Conservation (phyloP, 2,329 filamentous ascomycete species). For the Diaporthe capsici region DNA sequence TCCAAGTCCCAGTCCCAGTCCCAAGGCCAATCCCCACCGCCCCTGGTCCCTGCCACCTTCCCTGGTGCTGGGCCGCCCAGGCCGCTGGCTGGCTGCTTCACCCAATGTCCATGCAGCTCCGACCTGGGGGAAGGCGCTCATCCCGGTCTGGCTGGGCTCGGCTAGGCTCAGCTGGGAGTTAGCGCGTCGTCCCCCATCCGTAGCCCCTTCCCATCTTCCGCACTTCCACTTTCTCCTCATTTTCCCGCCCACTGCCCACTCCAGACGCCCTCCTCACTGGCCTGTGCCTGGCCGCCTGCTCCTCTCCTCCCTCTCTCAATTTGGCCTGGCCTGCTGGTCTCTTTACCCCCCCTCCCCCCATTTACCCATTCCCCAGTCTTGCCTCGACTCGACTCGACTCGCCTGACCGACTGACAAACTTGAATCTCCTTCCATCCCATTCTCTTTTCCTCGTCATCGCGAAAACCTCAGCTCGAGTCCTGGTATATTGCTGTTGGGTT, state of each 20-base stretch:
- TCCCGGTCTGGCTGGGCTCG: conserved; percentile 24
- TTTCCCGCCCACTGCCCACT: conserved; percentile 37
- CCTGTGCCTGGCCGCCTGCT: conserved; percentile 11
- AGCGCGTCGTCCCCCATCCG: conserved; percentile 24
- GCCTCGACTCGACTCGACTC: conserved; percentile 32
- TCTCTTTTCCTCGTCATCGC: neutral
- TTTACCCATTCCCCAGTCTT: conserved; percentile 10
- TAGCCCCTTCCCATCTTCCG: conserved; percentile 36
- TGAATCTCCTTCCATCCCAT: conserved; percentile 16
- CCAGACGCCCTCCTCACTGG: conserved; percentile 13
- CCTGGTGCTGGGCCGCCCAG: conserved; percentile 15
- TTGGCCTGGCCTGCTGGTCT: conserved; percentile 11
- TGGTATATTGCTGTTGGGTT: conserved; percentile 13
- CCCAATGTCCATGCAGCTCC: conserved; percentile 25
- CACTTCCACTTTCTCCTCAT: conserved; percentile 40
- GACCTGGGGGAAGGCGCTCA: conserved; percentile 22
- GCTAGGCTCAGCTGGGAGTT: conserved; percentile 28
- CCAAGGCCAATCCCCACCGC: neutral
- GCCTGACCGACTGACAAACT: conserved; percentile 22
- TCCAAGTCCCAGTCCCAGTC: neutral
- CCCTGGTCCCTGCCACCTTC: conserved; percentile 7
- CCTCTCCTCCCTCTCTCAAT: conserved; percentile 14
- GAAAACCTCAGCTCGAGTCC: neutral
- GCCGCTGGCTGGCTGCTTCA: conserved; percentile 18
- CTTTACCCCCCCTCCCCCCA: conserved; percentile 11